A percentile compares a stretch with the other conserved stretches of the same genome.
These are phyloP conservation scores for Colletotrichum zoysiae DNA, from an alignment of 2,329 filamentous ascomycete genomes.

Conservation along the genomic window DNA sequence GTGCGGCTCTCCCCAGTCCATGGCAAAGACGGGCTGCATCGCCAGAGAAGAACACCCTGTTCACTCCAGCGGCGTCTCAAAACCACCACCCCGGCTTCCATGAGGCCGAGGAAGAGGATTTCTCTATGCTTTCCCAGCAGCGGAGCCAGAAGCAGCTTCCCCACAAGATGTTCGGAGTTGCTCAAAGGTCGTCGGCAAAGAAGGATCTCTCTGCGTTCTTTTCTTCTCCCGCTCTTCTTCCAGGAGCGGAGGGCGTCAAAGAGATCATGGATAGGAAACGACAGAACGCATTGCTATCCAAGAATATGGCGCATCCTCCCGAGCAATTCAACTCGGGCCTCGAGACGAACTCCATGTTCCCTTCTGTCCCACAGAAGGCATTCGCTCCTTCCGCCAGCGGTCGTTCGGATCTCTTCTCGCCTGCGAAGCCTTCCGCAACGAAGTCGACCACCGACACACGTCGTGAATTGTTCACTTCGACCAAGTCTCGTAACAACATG, in stretches of 20 bases:
- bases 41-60: conserved; percentile 44
- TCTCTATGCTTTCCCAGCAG: conserved; percentile 57
- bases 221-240: conserved; percentile 64
- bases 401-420: conserved; percentile 53
- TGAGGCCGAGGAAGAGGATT: conserved; percentile 54
- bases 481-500: neutral
- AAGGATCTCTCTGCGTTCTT: conserved; percentile 67
- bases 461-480: conserved; percentile 28
- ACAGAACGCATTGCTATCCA: conserved; percentile 23
- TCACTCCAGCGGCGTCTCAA: conserved; percentile 27
- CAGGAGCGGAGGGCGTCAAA: conserved; percentile 45
- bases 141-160: conserved; percentile 37
- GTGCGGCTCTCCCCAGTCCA: conserved; percentile 52
- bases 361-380: conserved; percentile 50
- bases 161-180: conserved; percentile 20
- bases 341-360: conserved; percentile 57
- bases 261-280: conserved; percentile 37
- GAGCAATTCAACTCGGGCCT: conserved; percentile 43
- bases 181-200: conserved; percentile 24
- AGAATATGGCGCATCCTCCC: conserved; percentile 28
- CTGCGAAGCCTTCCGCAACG: conserved; percentile 43
- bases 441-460: conserved; percentile 17
- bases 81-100: conserved; percentile 12
- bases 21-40: conserved; percentile 52
- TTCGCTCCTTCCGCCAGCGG: conserved; percentile 50